Conservation (phyloP, 139 green algal species). For the Picochlorum sp. region DNA sequence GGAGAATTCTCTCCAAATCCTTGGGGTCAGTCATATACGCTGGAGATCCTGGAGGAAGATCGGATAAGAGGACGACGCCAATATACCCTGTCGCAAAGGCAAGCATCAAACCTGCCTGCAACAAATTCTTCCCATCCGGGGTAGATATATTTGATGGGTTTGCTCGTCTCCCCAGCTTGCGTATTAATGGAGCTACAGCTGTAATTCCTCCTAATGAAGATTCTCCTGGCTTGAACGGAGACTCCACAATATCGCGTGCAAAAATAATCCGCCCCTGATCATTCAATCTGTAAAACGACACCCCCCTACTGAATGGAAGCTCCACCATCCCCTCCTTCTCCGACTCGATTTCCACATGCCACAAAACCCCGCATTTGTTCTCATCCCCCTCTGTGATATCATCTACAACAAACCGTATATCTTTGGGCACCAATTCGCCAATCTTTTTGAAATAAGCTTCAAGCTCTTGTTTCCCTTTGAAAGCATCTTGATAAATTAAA, state of each 20-base stretch:
- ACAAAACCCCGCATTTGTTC: slow-evolving; percentile 48
- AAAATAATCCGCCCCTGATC: slow-evolving; percentile 48
- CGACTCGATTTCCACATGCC: slow-evolving; percentile 63
- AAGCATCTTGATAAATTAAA: slow-evolving; percentile 66
- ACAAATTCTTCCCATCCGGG: slow-evolving; percentile 21
- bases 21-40: slow-evolving; percentile 30
- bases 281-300: slow-evolving; percentile 60
- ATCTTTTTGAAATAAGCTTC: slow-evolving; percentile 56
- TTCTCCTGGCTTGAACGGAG: slow-evolving; percentile 57
- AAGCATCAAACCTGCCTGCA: slow-evolving; percentile 38
- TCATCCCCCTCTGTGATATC: slow-evolving; percentile 52
- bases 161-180: slow-evolving; percentile 43
- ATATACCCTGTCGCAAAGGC: slow-evolving; percentile 58
- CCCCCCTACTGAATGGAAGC: slow-evolving; percentile 74
- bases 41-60: slow-evolving; percentile 42
- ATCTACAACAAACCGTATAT: slow-evolving; percentile 69
- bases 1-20: slow-evolving; percentile 34
- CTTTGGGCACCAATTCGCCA: slow-evolving; percentile 31
- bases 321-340: slow-evolving; percentile 26
- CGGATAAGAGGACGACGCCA: slow-evolving; percentile 43
- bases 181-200: slow-evolving; percentile 35
- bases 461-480: slow-evolving; percentile 42
- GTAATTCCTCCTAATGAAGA: slow-evolving; percentile 41
- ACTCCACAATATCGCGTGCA: slow-evolving; percentile 68
- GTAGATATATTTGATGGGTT: slow-evolving; percentile 41